Conservation (phyloP, 78 protist species). For the Protostelium mycophagum region DNA sequence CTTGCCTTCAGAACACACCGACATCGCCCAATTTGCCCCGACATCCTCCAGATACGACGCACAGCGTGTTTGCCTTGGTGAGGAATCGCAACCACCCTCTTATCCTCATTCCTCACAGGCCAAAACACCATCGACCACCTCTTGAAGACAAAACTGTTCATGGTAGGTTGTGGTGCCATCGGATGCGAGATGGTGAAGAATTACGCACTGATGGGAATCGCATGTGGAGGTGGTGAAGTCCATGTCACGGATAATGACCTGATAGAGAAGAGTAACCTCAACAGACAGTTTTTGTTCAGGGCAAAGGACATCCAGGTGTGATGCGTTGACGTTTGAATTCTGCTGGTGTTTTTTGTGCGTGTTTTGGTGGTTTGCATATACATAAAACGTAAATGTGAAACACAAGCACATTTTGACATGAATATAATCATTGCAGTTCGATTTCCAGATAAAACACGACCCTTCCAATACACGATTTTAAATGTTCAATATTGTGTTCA, state of each 20-base stretch:
- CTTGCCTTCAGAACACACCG: not conserved
- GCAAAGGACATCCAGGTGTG: constrained; percentile 59
- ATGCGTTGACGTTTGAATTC: not conserved
- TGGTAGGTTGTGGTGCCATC: constrained; percentile 98
- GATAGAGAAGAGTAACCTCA: constrained; percentile 89
- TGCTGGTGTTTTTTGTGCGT: constrained; percentile 4
- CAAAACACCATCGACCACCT: constrained; percentile 4
- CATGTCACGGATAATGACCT: constrained; percentile 94
- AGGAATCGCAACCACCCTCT: not conserved
- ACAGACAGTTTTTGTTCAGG: constrained; percentile 96
- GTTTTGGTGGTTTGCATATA: too few species aligned
- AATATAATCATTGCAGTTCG: too few species aligned
- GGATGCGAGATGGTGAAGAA: constrained; percentile 96
- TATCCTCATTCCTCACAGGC: not conserved
- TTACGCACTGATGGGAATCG: constrained; percentile 86
- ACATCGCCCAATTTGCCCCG: not conserved
- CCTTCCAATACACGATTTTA: too few species aligned
- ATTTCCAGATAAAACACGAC: too few species aligned
- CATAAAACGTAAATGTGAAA: too few species aligned
- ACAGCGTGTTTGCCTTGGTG: constrained; percentile 45
- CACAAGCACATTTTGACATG: too few species aligned
- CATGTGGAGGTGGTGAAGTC: constrained; percentile 43
- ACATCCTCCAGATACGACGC: constrained; percentile 8
- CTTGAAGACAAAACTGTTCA: constrained; percentile 37
- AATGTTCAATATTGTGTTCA: too few species aligned